These are phyloP conservation scores for Sicyos edulis DNA, from an alignment of 306 rosid genomes.

Conservation along the genomic window DNA sequence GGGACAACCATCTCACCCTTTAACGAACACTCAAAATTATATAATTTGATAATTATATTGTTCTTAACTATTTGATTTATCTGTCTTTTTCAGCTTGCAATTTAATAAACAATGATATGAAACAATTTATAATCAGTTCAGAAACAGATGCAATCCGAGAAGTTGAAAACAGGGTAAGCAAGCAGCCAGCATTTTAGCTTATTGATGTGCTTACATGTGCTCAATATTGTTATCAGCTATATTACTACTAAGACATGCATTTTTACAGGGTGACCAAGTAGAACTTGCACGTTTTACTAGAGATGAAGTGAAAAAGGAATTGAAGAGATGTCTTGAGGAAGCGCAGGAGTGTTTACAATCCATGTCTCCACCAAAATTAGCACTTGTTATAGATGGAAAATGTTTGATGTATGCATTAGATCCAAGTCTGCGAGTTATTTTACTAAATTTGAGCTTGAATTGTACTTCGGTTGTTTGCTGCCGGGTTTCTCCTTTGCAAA, in stretches of 20 bases:
- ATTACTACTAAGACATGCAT: constrained; percentile 6
- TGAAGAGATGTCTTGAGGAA: constrained; percentile 73
- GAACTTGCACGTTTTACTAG: constrained; percentile 81
- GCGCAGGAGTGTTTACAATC: constrained; percentile 50
- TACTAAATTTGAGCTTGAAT: constrained; percentile 80
- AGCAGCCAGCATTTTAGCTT: constrained; percentile 18
- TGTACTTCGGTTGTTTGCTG: constrained; percentile 94
- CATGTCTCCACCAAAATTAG: constrained; percentile 62
- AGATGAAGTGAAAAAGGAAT: constrained; percentile 65
- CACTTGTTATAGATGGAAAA: constrained; percentile 94
- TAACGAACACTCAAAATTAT: too few species aligned
- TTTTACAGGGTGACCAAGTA: constrained; percentile 84
- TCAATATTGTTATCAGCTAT: constrained; percentile 6
- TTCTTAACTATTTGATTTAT: constrained; percentile 18
- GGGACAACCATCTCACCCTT: too few species aligned
- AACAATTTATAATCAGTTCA: constrained; percentile 77
- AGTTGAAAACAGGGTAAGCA: constrained; percentile 75
- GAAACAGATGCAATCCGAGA: constrained; percentile 92
- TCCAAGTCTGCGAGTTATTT: constrained; percentile 74
- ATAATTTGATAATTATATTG: too few species aligned
- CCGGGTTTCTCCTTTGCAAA: constrained; percentile 95
- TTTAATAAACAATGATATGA: constrained; percentile 87
- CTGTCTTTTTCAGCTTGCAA: constrained; percentile 65
- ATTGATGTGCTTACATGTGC: neutral
- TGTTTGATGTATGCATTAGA: constrained; percentile 95